Evolutionary conservation across 768 basidiomycete genomes (phyloP).

Genomic region (Rhodosporidiobolus odoratus): DNA sequence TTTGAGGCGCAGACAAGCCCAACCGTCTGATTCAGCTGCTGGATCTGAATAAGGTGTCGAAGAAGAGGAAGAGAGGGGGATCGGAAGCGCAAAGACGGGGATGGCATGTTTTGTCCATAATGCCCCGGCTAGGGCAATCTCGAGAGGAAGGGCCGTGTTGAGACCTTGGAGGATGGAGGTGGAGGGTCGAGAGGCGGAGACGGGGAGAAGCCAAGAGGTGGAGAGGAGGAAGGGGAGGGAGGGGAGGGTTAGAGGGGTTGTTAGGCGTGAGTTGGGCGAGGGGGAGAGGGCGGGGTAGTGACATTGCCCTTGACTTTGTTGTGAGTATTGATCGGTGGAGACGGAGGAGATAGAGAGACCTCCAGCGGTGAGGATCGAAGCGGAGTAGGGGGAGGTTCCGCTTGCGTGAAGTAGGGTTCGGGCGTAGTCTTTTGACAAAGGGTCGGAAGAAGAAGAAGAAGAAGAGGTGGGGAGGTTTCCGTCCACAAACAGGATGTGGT

Average conservation of each 20-base stretch:
- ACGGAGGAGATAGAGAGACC: conserved; percentile 4
- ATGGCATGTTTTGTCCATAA: conserved; percentile 27
- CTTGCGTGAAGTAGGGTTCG: conserved; percentile 22
- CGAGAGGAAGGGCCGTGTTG: conserved; percentile 6
- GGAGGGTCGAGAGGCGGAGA: background rate
- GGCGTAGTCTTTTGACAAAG: conserved; percentile 1
- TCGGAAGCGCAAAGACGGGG: conserved; percentile 23
- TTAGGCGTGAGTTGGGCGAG: background rate
- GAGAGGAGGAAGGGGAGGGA: conserved; percentile 30
- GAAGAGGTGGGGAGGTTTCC: conserved; percentile 7
- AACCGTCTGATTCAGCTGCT: background rate
- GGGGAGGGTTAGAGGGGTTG: conserved; percentile 9
- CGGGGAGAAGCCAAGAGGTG: conserved; percentile 24
- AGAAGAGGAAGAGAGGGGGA: background rate
- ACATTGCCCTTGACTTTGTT: background rate
- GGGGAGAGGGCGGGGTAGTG: background rate
- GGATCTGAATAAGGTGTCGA: no score
- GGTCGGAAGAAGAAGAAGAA: no score
- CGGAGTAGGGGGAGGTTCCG: conserved; percentile 20
- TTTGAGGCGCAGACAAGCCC: conserved; percentile 12
- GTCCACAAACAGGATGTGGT: conserved; percentile 17
- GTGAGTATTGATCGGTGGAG: background rate
- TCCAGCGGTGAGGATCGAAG: conserved; percentile 21
- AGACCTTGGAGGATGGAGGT: conserved; percentile 29
- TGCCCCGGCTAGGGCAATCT: conserved; percentile 14